phyloP scores from a whole-genome alignment of 2,329 filamentous ascomycete genomes.

The Emericellopsis atlantica region DNA sequence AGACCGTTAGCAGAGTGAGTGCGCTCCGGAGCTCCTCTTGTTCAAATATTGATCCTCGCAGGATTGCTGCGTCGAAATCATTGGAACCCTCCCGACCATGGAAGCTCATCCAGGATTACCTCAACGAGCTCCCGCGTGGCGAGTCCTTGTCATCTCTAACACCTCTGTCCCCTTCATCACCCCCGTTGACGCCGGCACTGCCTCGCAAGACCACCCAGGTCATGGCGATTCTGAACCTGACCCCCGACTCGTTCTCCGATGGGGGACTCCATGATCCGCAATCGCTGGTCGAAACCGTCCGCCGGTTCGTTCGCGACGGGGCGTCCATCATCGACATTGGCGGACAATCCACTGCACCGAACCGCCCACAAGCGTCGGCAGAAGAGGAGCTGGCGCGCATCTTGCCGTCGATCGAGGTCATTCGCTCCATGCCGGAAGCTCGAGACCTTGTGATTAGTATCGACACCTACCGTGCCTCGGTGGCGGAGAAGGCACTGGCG shows the following conservation, averaged over 20 bases:
- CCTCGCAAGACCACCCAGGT: slow-evolving; percentile 55
- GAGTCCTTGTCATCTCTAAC: slow-evolving; percentile 45
- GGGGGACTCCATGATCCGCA: slow-evolving; percentile 51
- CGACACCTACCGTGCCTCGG: slow-evolving; percentile 81
- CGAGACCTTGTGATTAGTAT: slow-evolving; percentile 63
- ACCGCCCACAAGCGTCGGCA: slow-evolving; percentile 52
- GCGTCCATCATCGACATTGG: slow-evolving; percentile 85
- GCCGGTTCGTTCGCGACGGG: slow-evolving; percentile 50
- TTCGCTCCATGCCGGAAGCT: slow-evolving; percentile 54
- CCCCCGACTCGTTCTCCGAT: slow-evolving; percentile 94
- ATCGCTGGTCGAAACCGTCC: slow-evolving; percentile 46
- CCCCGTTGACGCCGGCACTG: slow-evolving; percentile 45
- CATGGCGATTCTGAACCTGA: slow-evolving; percentile 93
- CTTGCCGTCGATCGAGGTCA: slow-evolving; percentile 62
- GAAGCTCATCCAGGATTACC: slow-evolving; percentile 47
- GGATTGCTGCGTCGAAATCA: slow-evolving; percentile 41
- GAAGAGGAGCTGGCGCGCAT: slow-evolving; percentile 69
- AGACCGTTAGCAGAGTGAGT: slow-evolving; percentile 68
- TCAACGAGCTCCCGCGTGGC: slow-evolving; percentile 42
- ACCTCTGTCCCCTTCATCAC: slow-evolving; percentile 30
- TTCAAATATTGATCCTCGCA: slow-evolving; percentile 11
- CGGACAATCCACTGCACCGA: slow-evolving; percentile 82
- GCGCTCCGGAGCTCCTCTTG: neutral
- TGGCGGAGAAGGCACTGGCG: slow-evolving; percentile 63
- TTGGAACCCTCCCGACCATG: slow-evolving; percentile 41